A percentile compares a stretch with the other conserved stretches of the same genome.
These are phyloP conservation scores for Pulveroboletus sp. DNA, from an alignment of 768 basidiomycete species.

Conservation along the genomic window DNA sequence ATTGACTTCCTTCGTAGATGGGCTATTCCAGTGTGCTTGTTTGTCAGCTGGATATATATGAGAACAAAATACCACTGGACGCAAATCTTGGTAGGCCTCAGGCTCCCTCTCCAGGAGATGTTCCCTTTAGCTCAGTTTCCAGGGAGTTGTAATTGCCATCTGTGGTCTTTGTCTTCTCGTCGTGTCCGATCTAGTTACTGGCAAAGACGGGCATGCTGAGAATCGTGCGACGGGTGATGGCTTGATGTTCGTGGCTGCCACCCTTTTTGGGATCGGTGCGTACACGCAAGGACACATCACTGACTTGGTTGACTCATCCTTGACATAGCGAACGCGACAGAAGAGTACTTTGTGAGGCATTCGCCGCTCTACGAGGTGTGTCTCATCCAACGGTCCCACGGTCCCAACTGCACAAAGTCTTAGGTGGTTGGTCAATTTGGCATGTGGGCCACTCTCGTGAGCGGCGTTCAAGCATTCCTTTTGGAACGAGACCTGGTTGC, in stretches of 20 bases:
- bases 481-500: conserved; percentile 66
- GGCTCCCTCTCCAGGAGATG: background rate
- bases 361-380: conserved; percentile 73
- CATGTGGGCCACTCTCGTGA: conserved; percentile 77
- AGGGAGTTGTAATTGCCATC: conserved; percentile 73
- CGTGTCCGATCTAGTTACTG: conserved; percentile 67
- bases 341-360: conserved; percentile 80
- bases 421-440: conserved; percentile 81
- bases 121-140: background rate
- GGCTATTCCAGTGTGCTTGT: conserved; percentile 84
- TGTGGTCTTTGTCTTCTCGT: conserved; percentile 76
- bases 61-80: conserved; percentile 77
- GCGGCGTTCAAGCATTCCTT: conserved; percentile 66
- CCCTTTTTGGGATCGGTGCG: conserved; percentile 80
- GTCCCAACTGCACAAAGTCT: background rate
- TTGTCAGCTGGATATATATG: conserved; percentile 79
- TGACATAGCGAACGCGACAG: conserved; percentile 72
- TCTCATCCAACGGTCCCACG: background rate
- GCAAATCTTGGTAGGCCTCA: conserved; percentile 57
- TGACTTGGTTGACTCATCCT: conserved; percentile 1
- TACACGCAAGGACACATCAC: conserved; percentile 9
- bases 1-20: conserved; percentile 44
- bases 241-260: conserved; percentile 83
- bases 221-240: conserved; percentile 70
- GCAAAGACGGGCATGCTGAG: conserved; percentile 66